These are phyloP conservation scores for Hansenula anomala DNA, from an alignment of 1,139 yeast species.

Conservation along the genomic window DNA sequence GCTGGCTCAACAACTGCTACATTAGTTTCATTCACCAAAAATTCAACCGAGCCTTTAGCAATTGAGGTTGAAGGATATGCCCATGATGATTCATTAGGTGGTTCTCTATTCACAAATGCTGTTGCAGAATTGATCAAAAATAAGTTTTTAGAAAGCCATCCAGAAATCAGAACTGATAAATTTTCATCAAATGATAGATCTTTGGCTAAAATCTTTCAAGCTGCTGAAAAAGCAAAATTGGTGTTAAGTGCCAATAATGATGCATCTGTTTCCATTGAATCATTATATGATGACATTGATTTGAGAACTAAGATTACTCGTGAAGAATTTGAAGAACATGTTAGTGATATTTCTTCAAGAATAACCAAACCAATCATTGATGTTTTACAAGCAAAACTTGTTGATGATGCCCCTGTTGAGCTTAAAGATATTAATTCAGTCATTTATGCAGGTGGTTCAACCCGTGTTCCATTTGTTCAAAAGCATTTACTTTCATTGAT, in stretches of 20 bases:
- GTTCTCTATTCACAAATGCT: slow-evolving; percentile 63
- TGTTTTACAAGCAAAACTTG: slow-evolving; percentile 38
- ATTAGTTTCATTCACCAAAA: slow-evolving; percentile 55
- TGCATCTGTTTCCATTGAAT: slow-evolving; percentile 66
- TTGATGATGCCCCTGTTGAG: slow-evolving; percentile 22
- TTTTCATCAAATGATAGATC: slow-evolving; percentile 52
- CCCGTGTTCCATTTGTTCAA: slow-evolving; percentile 87
- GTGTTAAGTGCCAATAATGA: slow-evolving; percentile 86
- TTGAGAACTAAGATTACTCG: slow-evolving; percentile 63
- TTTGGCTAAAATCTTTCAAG: slow-evolving; percentile 64
- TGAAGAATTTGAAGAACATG: slow-evolving; percentile 67
- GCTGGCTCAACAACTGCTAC: slow-evolving; percentile 91
- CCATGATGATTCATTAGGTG: slow-evolving; percentile 63
- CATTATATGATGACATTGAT: slow-evolving; percentile 65
- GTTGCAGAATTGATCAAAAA: slow-evolving; percentile 56
- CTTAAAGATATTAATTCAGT: slow-evolving; percentile 54
- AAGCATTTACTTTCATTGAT: slow-evolving; percentile 47
- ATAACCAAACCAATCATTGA: slow-evolving; percentile 51
- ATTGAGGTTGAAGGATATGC: slow-evolving; percentile 73
- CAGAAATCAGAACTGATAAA: slow-evolving; percentile 29
- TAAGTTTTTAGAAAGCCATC: slow-evolving; percentile 43
- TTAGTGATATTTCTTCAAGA: slow-evolving; percentile 40
- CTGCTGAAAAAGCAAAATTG: slow-evolving; percentile 84
- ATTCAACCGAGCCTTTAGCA: slow-evolving; percentile 31
- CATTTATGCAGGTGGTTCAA: slow-evolving; percentile 85